A percentile compares a stretch with the other conserved stretches of the same genome.
Conservation (phyloP, 2,329 filamentous ascomycete species). For the Sporothrix phasma region DNA sequence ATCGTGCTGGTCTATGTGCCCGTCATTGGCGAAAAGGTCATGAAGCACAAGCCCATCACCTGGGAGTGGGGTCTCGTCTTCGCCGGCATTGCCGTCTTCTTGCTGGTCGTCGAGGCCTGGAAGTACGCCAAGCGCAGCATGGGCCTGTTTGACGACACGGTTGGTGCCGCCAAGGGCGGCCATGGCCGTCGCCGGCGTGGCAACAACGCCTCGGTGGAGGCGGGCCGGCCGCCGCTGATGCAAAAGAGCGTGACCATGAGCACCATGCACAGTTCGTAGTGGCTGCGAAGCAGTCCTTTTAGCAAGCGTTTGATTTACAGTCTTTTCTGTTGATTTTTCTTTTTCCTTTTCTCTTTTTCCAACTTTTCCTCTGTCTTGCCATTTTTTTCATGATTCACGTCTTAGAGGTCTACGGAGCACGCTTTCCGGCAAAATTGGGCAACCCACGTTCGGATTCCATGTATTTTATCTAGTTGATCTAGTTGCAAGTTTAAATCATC, state of each 20-base stretch:
- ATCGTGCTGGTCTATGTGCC: conserved; percentile 66
- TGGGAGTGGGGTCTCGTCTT: conserved; percentile 70
- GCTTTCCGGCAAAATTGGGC: background rate
- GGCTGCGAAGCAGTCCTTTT: background rate
- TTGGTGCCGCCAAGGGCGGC: background rate
- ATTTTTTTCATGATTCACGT: background rate
- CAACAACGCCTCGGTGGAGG: background rate
- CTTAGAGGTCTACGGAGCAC: background rate
- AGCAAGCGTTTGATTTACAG: background rate
- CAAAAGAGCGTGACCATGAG: conserved; percentile 11
- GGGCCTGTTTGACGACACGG: conserved; percentile 39
- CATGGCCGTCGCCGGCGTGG: background rate
- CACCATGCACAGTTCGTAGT: conserved; percentile 9
- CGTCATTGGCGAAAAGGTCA: conserved; percentile 56
- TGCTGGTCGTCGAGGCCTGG: conserved; percentile 60
- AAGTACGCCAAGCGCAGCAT: conserved; percentile 56
- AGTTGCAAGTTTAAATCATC: background rate
- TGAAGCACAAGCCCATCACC: conserved; percentile 59
- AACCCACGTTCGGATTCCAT: background rate
- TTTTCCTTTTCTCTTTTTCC: background rate
- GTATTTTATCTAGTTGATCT: background rate
- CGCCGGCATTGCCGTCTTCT: conserved; percentile 52
- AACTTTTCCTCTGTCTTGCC: background rate
- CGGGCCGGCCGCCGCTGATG: background rate
- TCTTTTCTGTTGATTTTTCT: background rate